These are phyloP conservation scores for Bacidia rubella DNA, from an alignment of 495 filamentous ascomycete species.

Conservation along the genomic window DNA sequence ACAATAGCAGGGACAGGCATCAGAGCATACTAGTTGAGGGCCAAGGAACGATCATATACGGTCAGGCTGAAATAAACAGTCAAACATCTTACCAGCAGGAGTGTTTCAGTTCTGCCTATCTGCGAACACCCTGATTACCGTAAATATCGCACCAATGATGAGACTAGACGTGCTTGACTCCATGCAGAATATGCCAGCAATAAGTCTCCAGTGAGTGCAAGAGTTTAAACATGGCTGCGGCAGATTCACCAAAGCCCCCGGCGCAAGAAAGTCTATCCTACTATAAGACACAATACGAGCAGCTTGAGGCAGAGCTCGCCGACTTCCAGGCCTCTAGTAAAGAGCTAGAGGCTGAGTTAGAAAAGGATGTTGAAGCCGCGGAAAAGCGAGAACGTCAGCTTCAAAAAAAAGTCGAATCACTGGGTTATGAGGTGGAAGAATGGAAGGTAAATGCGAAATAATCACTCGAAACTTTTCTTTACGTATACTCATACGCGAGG, in stretches of 20 bases:
- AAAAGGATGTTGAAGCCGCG: slow-evolving; percentile 90
- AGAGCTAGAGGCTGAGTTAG: slow-evolving; percentile 86
- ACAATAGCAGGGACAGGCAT: too few relatives aligned
- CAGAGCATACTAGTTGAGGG: too few relatives aligned
- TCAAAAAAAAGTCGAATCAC: slow-evolving; percentile 69
- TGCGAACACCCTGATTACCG: too few relatives aligned
- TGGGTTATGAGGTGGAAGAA: slow-evolving; percentile 86
- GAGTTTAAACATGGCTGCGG: not conserved
- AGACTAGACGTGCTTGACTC: too few relatives aligned
- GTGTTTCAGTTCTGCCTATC: too few relatives aligned
- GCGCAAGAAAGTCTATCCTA: slow-evolving; percentile 66
- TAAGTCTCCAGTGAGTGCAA: too few relatives aligned
- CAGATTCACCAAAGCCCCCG: slow-evolving; percentile 11
- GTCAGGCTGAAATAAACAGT: too few relatives aligned
- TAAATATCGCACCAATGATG: too few relatives aligned
- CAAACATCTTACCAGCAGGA: too few relatives aligned
- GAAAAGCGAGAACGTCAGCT: slow-evolving; percentile 82
- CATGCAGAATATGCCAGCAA: too few relatives aligned
- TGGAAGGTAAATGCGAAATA: slow-evolving; percentile 65
- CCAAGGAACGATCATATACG: too few relatives aligned
- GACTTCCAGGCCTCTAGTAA: slow-evolving; percentile 91
- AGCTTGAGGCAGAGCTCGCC: slow-evolving; percentile 77
- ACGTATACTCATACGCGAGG: not conserved
- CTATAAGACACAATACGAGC: slow-evolving; percentile 93
- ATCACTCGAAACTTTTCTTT: not conserved